phyloP scores from a whole-genome alignment of 2,329 filamentous ascomycete species.

The Alternaria alternata region DNA sequence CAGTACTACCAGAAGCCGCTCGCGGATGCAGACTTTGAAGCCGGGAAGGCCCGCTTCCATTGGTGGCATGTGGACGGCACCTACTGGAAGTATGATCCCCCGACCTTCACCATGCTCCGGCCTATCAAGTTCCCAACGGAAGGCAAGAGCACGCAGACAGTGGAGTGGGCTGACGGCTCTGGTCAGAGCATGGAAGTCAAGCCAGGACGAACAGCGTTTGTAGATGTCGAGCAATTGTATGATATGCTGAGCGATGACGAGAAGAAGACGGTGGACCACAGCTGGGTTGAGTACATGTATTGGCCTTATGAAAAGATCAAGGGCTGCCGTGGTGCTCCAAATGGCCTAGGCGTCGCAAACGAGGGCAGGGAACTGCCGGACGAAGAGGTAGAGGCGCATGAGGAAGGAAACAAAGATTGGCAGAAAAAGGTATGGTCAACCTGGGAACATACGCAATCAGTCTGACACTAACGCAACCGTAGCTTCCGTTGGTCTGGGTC shows the following conservation, averaged over 20 bases:
- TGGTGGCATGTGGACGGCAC: slow-evolving; percentile 6
- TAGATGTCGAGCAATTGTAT: slow-evolving; percentile 6
- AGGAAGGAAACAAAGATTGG: neutral
- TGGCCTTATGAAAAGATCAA: slow-evolving; percentile 4
- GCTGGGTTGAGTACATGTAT: slow-evolving; percentile 10
- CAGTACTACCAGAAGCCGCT: slow-evolving; percentile 9
- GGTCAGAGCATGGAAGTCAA: slow-evolving; percentile 2
- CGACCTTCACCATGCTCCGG: slow-evolving; percentile 3
- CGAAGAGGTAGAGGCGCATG: neutral
- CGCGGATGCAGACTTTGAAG: slow-evolving; percentile 7
- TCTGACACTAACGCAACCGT: neutral
- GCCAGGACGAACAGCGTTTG: slow-evolving; percentile 5
- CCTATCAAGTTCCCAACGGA: slow-evolving; percentile 4
- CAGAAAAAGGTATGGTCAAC: slow-evolving; percentile 1
- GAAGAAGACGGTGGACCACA: slow-evolving; percentile 4
- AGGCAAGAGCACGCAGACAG: neutral
- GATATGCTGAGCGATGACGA: slow-evolving; percentile 10
- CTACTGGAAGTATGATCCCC: neutral
- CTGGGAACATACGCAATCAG: neutral
- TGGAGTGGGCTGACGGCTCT: slow-evolving; percentile 5
- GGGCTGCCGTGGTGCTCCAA: slow-evolving; percentile 7
- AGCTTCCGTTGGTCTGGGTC: slow-evolving; percentile 8
- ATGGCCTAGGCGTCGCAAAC: slow-evolving; percentile 5
- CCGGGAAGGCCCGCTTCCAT: slow-evolving; percentile 8
- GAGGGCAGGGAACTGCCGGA: slow-evolving; percentile 6